Evolutionary conservation across 768 basidiomycete genomes (phyloP), one percentile per base, ranked within the genome.

Genomic region (Cystobasidium ongulense): DNA sequence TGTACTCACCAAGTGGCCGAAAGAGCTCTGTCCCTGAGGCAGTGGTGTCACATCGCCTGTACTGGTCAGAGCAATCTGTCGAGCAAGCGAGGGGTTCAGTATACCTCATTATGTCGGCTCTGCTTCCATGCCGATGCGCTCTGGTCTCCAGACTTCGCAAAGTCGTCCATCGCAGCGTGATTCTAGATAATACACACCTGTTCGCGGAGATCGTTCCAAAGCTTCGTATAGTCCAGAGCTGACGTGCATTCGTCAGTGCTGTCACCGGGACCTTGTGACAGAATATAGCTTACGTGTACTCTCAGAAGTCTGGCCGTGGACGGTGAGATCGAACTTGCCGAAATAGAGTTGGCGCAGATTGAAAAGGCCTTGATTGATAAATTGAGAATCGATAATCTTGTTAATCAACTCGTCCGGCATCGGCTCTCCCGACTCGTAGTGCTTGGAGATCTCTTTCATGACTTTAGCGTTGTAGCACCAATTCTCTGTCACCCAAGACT

Each of bases 321-420:
- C 86, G 78, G 87, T 86, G 78, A 89, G 84, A 80, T 91, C 90
- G 76, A 87, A 90, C 77, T 86, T 87, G 74, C 88, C 90, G 78
- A 90, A 91, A 85, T 91, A 92, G 5, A 92, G 82, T 79, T 93
- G 91, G 31, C 89, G 87, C 13, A 91, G 84, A 81, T 89, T 90
- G 81, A 87, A 90, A 36, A 93, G 81, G 10, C 91, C 92, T 35
- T 79, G 77, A 36, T 74, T 73, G 57, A 75, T 25, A 7, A 71
- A 82, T 23, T 43, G 88, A 88, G 89, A 90, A 81, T 89, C 86
- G 80, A 93, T 85, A 74, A 93, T 85, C 81, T 90, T 91, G 31
- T 87, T 83, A 74, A 93, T 92, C 64, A 90, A 82, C 25, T 89
- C 89, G 1, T 85, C 80, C 1, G 88, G 86, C 18, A 94, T 83